A percentile compares a stretch with the other conserved stretches of the same genome.
phyloP scores from a whole-genome alignment of 1,139 yeast species.

The Hansenula anomala region DNA sequence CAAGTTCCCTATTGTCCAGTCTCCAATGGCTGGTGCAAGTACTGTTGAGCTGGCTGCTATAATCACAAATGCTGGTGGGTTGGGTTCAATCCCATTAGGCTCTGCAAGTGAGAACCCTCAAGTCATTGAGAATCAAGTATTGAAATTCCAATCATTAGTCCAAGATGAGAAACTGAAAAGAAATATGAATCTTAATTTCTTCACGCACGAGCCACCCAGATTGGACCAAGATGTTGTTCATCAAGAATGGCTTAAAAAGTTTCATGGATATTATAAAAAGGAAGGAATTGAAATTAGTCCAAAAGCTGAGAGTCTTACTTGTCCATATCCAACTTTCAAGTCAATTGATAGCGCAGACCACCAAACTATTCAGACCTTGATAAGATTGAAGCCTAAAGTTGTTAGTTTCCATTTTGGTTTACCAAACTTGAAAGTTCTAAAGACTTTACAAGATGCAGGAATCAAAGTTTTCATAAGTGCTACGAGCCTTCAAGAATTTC shows the following conservation, averaged over 20 bases:
- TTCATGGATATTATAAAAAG: constrained; percentile 6
- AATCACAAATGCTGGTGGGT: constrained; percentile 35
- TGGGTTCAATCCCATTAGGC: constrained; percentile 41
- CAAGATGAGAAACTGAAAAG: constrained; percentile 1
- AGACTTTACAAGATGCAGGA: constrained; percentile 27
- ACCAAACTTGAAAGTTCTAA: constrained; percentile 29
- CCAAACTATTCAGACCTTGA: constrained; percentile 12
- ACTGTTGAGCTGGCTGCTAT: constrained; percentile 37
- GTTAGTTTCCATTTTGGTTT: constrained; percentile 49
- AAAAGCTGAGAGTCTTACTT: no score
- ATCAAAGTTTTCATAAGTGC: constrained; percentile 36
- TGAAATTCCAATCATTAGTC: constrained; percentile 6
- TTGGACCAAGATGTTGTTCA: constrained; percentile 5
- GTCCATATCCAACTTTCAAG: constrained; percentile 33
- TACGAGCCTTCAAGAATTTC: constrained; percentile 38
- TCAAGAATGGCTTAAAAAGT: constrained; percentile 17
- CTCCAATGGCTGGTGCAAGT: constrained; percentile 53
- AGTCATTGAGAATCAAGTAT: constrained; percentile 7
- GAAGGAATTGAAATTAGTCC: constrained; percentile 3
- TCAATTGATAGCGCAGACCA: constrained; percentile 25
- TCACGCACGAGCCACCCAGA: constrained; percentile 31
- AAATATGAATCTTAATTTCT: constrained; percentile 42
- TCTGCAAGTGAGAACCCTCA: constrained; percentile 7
- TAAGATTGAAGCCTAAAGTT: constrained; percentile 27
- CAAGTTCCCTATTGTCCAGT: constrained; percentile 38